Evolutionary conservation across 805 yeast species (phyloP).

Genomic region (Saturnispora sanitii): DNA sequence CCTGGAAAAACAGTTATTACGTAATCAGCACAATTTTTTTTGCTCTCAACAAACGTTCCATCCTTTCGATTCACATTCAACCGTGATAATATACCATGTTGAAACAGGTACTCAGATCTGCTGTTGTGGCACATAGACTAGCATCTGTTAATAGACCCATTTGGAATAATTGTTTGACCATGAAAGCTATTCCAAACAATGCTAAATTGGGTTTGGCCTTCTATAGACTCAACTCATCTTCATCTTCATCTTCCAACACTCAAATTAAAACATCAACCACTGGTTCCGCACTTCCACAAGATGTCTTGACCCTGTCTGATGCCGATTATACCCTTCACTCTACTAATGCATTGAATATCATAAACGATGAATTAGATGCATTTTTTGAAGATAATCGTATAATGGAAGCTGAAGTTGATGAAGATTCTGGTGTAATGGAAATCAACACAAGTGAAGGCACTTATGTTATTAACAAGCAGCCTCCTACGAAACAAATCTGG

Average conservation of each 20-base stretch:
- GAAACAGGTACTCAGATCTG: too few species aligned
- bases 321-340: conserved; percentile 56
- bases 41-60: too few species aligned
- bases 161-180: too few species aligned
- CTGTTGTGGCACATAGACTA: too few species aligned
- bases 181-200: too few species aligned
- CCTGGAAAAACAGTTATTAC: too few species aligned
- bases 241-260: background rate
- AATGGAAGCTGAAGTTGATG: conserved; percentile 60
- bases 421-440: conserved; percentile 74
- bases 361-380: conserved; percentile 58
- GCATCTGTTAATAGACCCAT: too few species aligned
- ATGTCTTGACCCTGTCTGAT: conserved; percentile 37
- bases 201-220: background rate
- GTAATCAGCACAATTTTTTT: too few species aligned
- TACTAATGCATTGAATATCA: conserved; percentile 56
- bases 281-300: conserved; percentile 44
- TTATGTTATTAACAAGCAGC: conserved; percentile 92
- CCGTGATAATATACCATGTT: too few species aligned
- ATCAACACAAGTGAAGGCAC: conserved; percentile 66
- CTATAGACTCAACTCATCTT: conserved; percentile 18
- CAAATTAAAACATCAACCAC: conserved; percentile 32
- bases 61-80: too few species aligned
- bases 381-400: conserved; percentile 41
- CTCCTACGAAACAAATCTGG: conserved; percentile 97